Evolutionary conservation across 2,329 filamentous ascomycete genomes (phyloP).

Genomic region (Colletotrichum sp.): DNA sequence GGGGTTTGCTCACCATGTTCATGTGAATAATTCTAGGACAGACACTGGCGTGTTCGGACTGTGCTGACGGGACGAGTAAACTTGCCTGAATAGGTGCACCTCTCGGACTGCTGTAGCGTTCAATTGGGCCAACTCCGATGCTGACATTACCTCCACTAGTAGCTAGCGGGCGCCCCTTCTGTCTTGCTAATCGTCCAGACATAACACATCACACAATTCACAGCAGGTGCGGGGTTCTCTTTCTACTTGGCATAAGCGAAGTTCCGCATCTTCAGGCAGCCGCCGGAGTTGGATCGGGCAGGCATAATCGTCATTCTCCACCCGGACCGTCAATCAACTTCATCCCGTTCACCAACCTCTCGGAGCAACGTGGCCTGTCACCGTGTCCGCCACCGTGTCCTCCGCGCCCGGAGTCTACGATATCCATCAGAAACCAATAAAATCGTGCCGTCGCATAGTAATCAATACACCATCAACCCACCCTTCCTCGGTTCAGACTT

Average conservation of each 20-base stretch:
- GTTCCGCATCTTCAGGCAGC: neutral
- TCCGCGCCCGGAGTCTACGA: neutral
- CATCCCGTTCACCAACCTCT: neutral
- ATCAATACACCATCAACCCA: neutral
- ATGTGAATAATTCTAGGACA: neutral
- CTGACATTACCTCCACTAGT: neutral
- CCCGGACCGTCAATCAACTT: neutral
- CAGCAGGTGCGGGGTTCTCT: neutral
- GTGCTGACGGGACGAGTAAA: neutral
- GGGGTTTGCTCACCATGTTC: fast-evolving
- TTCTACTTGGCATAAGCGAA: neutral
- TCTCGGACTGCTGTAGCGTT: neutral
- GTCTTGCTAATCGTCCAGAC: neutral
- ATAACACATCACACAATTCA: neutral
- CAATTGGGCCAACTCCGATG: neutral
- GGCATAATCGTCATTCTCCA: neutral
- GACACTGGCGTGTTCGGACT: neutral
- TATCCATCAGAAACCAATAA: neutral
- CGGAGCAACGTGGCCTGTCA: slow-evolving; percentile 10
- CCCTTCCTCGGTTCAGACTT: no score
- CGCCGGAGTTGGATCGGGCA: neutral
- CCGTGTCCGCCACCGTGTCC: slow-evolving; percentile 15
- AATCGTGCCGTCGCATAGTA: neutral
- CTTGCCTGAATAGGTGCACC: neutral
- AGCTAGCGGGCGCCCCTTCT: neutral